Evolutionary conservation across 768 basidiomycete genomes (phyloP).

Genomic region (Hortiboletus campestris): DNA sequence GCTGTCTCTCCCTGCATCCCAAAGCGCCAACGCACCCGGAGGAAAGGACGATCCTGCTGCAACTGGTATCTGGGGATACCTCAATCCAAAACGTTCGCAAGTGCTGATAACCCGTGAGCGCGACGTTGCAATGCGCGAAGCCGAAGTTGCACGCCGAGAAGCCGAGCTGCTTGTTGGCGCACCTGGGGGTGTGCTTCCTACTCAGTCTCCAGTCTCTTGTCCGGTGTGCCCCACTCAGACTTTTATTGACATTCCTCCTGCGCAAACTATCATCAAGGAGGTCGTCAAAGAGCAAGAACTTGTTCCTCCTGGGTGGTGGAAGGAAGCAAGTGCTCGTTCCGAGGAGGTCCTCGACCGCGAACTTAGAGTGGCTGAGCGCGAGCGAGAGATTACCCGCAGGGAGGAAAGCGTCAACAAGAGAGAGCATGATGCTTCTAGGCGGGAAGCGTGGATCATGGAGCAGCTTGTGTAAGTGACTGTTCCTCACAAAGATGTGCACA

Average conservation of each 20-base stretch:
- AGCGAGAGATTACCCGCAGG: slow-evolving; percentile 82
- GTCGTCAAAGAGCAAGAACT: slow-evolving; percentile 80
- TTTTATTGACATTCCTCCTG: slow-evolving; percentile 55
- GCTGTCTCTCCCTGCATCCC: slow-evolving; percentile 74
- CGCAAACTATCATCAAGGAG: slow-evolving; percentile 84
- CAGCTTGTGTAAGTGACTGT: slow-evolving; percentile 69
- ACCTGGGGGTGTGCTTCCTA: slow-evolving; percentile 72
- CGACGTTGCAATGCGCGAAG: slow-evolving; percentile 77
- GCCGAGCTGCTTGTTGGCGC: slow-evolving; percentile 82
- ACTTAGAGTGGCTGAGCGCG: slow-evolving; percentile 79
- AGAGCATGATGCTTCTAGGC: slow-evolving; percentile 83
- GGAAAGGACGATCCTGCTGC: slow-evolving; percentile 39
- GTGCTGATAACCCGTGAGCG: slow-evolving; percentile 77
- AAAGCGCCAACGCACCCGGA: slow-evolving; percentile 28
- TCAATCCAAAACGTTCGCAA: slow-evolving; percentile 81
- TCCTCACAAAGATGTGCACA: not conserved
- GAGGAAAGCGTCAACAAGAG: slow-evolving; percentile 84
- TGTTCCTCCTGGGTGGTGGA: slow-evolving; percentile 78
- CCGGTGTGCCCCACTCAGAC: slow-evolving; percentile 56
- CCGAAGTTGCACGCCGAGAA: slow-evolving; percentile 86
- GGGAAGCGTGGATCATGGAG: slow-evolving; percentile 91
- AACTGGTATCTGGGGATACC: slow-evolving; percentile 64
- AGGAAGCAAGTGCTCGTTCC: slow-evolving; percentile 61
- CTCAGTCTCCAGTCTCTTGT: slow-evolving; percentile 52
- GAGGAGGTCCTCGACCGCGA: slow-evolving; percentile 85